Evolutionary conservation across 2,329 filamentous ascomycete species (phyloP), one percentile per base, ranked within the genome.

Genomic region (Gliomastix tumulicola): DNA sequence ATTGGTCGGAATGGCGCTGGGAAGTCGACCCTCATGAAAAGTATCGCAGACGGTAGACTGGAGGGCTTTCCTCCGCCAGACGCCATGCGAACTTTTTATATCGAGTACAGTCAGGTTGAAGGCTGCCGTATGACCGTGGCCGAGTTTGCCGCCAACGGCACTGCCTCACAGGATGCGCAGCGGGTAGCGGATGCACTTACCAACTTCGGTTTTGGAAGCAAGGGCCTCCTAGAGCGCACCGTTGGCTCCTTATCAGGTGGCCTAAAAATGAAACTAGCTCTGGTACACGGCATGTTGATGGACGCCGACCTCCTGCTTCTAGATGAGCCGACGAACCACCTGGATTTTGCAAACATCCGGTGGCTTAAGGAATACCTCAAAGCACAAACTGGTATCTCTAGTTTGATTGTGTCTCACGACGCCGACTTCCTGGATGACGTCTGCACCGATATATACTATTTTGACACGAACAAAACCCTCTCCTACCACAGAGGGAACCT

Each of bases 181-280:
- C 83, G 87, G 45, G 95, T 98, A 49, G 82, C 82, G 3, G 71
- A 78, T 41, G 90, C 97, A 42, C 66, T 98, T 43, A 74, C 80
- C 35, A 89, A 97, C 59, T 92, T 98, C 52, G 92, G 92, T 30
- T 98, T 98, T 42, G 90, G 90, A 4, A 88, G 88, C 1, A 85
- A 92, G 47, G 92, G 90, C 41, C 80, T 88, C 42, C 92, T 97
- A 62, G 75, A 81, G 6, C 80, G 96, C 58, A 86, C 83, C 51
- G 92, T 98, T 41, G 90, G 92, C 49, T 96, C 90, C 16, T 68
- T 98, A 23, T 97, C 92, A 30, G 92, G 92, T 65, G 92, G 92
- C 57, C 98, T 92, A 92, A 97, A 97, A 77, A 98, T 98, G 92
- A 98, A 98, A 79, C 70, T 98, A 43, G 92, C 92, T 47, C 67